Percentiles rank a stretch among this genome's conserved stretches.
phyloP scores from a whole-genome alignment of 352 stramenopile genomes.

The Pythium myriotylum region DNA sequence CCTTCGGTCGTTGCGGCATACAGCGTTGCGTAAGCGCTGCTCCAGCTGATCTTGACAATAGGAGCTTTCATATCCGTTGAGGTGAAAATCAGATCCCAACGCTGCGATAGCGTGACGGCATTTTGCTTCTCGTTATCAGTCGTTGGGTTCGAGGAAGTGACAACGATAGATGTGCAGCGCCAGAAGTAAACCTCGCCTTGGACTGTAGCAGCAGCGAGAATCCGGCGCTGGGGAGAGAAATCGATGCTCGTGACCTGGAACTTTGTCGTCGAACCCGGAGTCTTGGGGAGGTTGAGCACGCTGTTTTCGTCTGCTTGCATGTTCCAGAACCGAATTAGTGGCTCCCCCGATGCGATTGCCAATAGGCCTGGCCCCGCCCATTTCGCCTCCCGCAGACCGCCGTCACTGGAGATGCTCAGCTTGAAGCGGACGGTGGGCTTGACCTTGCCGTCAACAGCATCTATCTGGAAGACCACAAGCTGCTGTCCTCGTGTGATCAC shows the following conservation, averaged over 20 bases:
- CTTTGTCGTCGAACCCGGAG: conserved; percentile 4
- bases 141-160: not conserved
- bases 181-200: conserved; percentile 90
- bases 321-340: conserved; percentile 92
- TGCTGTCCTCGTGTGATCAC: conserved; percentile 91
- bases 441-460: conserved; percentile 74
- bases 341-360: conserved; percentile 87
- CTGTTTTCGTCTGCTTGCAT: conserved; percentile 92
- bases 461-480: conserved; percentile 91
- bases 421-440: conserved; percentile 89
- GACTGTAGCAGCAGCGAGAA: conserved; percentile 86
- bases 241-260: conserved; percentile 86
- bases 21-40: conserved; percentile 54
- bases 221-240: conserved; percentile 88
- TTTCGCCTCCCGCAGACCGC: conserved; percentile 76
- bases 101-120: conserved; percentile 39
- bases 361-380: conserved; percentile 91
- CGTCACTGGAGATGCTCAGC: conserved; percentile 84
- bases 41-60: conserved; percentile 74
- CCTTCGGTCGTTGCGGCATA: conserved; percentile 72
- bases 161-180: conserved; percentile 67
- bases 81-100: conserved; percentile 73
- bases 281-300: conserved; percentile 79
- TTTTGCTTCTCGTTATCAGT: not conserved
- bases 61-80: conserved; percentile 43